Evolutionary conservation across 306 rosid genomes (phyloP).

Genomic region (Vicia faba): DNA sequence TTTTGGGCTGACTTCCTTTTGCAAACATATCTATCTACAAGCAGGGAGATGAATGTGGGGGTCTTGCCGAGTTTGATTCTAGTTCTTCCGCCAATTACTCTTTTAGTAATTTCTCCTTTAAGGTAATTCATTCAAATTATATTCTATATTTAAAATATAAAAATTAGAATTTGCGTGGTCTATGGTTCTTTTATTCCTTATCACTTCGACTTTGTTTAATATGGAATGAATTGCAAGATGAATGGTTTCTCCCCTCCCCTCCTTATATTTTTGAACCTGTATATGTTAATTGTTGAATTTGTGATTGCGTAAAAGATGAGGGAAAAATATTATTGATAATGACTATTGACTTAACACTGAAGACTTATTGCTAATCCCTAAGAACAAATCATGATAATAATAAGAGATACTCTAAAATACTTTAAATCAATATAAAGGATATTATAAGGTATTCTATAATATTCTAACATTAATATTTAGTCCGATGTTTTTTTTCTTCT

Average conservation of each 20-base stretch:
- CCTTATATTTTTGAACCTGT: constrained; percentile 6
- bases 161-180: constrained; percentile 2
- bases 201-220: constrained; percentile 4
- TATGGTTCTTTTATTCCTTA: constrained; percentile 19
- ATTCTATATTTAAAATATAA: constrained; percentile 8
- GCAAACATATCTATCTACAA: constrained; percentile 29
- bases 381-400: too few relatives aligned
- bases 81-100: constrained; percentile 84
- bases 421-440: too few relatives aligned
- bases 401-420: too few relatives aligned
- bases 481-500: not conserved
- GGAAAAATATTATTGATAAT: too few relatives aligned
- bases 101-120: constrained; percentile 96
- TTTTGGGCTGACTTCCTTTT: constrained; percentile 43
- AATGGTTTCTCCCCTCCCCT: not conserved
- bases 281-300: not conserved
- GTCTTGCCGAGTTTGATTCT: constrained; percentile 90
- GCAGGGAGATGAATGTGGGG: constrained; percentile 91
- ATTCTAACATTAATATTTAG: not conserved
- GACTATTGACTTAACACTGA: too few relatives aligned
- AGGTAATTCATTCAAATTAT: constrained; percentile 55
- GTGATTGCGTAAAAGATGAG: too few relatives aligned
- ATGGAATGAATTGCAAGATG: constrained; percentile 9
- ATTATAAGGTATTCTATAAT: too few relatives aligned
- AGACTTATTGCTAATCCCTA: too few relatives aligned